Evolutionary conservation across 768 basidiomycete genomes (phyloP).

Genomic region (Filobasidium floriforme): DNA sequence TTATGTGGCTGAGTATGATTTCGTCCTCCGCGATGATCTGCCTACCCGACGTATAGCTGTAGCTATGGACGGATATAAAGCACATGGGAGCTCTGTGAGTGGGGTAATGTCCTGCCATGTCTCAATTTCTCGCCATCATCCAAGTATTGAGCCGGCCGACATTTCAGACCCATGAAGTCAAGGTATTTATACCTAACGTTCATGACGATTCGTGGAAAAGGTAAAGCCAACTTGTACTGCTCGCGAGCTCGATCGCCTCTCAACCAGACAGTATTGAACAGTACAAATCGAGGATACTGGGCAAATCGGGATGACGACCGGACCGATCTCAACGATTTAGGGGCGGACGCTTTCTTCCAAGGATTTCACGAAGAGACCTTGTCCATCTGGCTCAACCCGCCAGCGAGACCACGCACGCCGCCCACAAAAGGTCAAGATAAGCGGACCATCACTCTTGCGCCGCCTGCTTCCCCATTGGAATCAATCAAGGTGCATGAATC

Average conservation of each 20-base stretch:
- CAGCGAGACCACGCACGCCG: not conserved
- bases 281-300: too few species aligned
- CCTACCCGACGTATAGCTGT: not conserved
- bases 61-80: not conserved
- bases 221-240: too few species aligned
- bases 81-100: too few species aligned
- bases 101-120: too few species aligned
- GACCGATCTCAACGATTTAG: not conserved
- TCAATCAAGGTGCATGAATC: not conserved
- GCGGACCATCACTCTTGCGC: not conserved
- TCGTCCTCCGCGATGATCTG: not conserved
- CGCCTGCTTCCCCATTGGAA: not conserved
- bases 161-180: not conserved
- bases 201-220: not conserved
- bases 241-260: too few species aligned
- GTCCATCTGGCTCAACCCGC: not conserved
- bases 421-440: not conserved
- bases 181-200: not conserved
- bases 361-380: not conserved
- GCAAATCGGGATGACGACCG: not conserved
- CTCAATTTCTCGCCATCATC: not conserved
- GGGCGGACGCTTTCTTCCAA: not conserved
- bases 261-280: too few species aligned
- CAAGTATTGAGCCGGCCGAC: not conserved
- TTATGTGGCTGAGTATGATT: slow-evolving; percentile 1